Evolutionary conservation across 139 green algal genomes (phyloP), one percentile per base, ranked within the genome.

Genomic region (Chlamydomonas sp.): DNA sequence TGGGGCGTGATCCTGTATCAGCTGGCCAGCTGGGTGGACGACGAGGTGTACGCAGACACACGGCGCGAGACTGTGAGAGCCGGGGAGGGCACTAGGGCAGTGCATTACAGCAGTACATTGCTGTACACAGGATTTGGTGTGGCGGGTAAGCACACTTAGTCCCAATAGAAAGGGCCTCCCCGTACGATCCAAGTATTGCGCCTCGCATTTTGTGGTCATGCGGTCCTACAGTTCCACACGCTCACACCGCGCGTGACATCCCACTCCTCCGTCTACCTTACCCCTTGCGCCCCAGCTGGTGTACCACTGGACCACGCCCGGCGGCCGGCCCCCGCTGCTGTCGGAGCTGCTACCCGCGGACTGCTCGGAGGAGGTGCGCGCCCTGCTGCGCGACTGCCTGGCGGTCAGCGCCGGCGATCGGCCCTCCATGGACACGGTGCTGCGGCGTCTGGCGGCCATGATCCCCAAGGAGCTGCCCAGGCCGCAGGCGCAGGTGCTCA

Each of bases 1-100:
- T 86, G 69, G 71, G 81, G 81, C 31, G 81, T 86, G 6, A 18
- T 86, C 0, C 20, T 86, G 18, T 86, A 80, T 61, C 81, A 86
- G 72, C 68, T 86, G 61, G 81, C 81, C 20, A 80, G 71, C 7
- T 86, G 81, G 81, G 31, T 5, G 6, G 68, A 72, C 10, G 10
- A 79, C 14, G 5, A 17, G 20, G 6, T 72, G 9, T 86, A 78
- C 81, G 68, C 1, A 59, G 59, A 60, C 59, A 69, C 49, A 3
- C 59, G 4, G 4, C 18, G 9, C 0, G 8, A 68, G 17, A 62
- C 64, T 69, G 81, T 86, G 69, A 63, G 80, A 15, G 7, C 1
- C 5, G 57, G 1, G 80, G n/a, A 0, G 0, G 0, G 57, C 59
- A 3, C 0, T 57, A 49, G 31, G 9, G 5, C 20, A 12, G 9